Evolutionary conservation across 2,329 filamentous ascomycete genomes (phyloP).

Genomic region (Neofusicoccum laricinum): DNA sequence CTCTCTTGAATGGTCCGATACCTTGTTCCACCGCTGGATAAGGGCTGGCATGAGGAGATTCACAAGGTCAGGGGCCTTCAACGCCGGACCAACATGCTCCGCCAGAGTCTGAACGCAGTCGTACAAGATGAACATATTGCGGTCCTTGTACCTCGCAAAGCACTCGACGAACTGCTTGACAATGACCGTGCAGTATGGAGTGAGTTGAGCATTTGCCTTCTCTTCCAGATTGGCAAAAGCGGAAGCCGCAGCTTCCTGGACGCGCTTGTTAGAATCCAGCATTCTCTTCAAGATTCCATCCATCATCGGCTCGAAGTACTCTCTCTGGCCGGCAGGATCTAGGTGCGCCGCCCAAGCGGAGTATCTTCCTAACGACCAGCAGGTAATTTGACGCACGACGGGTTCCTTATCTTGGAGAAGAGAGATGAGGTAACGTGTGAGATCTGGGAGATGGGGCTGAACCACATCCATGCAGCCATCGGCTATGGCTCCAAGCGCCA

Average conservation of each 20-base stretch:
- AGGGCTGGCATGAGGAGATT: slow-evolving; percentile 88
- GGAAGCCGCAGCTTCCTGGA: slow-evolving; percentile 93
- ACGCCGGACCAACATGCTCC: slow-evolving; percentile 78
- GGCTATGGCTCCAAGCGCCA: slow-evolving; percentile 90
- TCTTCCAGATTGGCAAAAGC: slow-evolving; percentile 96
- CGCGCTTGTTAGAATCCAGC: slow-evolving; percentile 96
- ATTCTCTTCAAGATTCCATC: slow-evolving; percentile 91
- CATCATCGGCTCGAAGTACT: slow-evolving; percentile 94
- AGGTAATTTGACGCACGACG: slow-evolving; percentile 93
- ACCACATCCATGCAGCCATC: slow-evolving; percentile 92
- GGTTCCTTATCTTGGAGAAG: slow-evolving; percentile 82
- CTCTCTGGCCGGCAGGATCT: slow-evolving; percentile 63
- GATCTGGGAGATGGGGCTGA: slow-evolving; percentile 81
- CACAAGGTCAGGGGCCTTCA: slow-evolving; percentile 79
- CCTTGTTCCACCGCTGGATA: slow-evolving; percentile 81
- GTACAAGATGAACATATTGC: slow-evolving; percentile 98
- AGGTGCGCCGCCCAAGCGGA: slow-evolving; percentile 87
- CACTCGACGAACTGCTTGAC: slow-evolving; percentile 88
- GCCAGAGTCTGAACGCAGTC: slow-evolving; percentile 97
- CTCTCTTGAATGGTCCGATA: slow-evolving; percentile 85
- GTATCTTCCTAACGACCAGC: slow-evolving; percentile 94
- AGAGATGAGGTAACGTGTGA: slow-evolving; percentile 86
- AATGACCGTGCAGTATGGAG: slow-evolving; percentile 85
- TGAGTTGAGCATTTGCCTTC: slow-evolving; percentile 76
- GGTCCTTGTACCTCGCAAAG: slow-evolving; percentile 94